Percentiles rank a stretch among this genome's conserved stretches.
Conservation (phyloP, 1,284 basidiomycete genomes). For the Moesziomyces sp. region DNA sequence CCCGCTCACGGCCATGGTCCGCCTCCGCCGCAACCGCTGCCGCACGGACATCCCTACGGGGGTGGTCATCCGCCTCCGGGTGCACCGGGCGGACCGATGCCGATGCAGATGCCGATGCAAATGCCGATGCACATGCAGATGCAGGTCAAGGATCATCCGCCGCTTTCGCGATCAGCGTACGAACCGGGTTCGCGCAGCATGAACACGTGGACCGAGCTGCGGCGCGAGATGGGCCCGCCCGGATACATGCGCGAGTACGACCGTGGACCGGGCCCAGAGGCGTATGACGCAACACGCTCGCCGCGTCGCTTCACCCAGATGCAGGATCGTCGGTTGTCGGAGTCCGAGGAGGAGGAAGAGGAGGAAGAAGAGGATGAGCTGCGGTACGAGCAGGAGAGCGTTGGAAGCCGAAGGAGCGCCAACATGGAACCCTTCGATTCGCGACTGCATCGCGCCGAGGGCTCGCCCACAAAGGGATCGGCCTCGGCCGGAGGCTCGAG, state of each 20-base stretch:
- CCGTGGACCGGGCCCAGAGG: constrained; percentile 9
- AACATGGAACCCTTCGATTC: constrained; percentile 9
- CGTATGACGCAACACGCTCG: constrained; percentile 17
- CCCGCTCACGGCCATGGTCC: constrained; percentile 13
- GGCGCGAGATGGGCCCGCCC: constrained; percentile 38
- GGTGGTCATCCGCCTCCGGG: constrained; percentile 7
- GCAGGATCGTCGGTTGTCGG: constrained; percentile 33
- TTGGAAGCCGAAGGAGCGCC: background rate
- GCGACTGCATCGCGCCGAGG: constrained; percentile 1
- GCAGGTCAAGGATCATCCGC: constrained; percentile 42
- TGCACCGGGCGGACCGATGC: constrained; percentile 14
- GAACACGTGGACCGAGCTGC: constrained; percentile 43
- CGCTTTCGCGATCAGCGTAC: constrained; percentile 48
- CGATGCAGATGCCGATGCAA: constrained; percentile 24
- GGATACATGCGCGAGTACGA: constrained; percentile 36
- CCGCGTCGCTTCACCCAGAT: constrained; percentile 43
- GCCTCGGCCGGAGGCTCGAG: constrained; percentile 11
- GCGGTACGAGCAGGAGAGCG: constrained; percentile 19
- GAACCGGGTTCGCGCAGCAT: constrained; percentile 53
- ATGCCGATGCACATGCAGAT: constrained; percentile 39
- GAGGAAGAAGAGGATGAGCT: constrained; percentile 41
- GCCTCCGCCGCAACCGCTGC: constrained; percentile 1
- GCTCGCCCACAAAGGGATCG: constrained; percentile 7
- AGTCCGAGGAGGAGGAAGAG: constrained; percentile 30
- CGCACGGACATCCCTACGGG: constrained; percentile 11